A percentile compares a stretch with the other conserved stretches of the same genome.
phyloP scores from a whole-genome alignment of 2,329 filamentous ascomycete species.

The Alternaria solani region DNA sequence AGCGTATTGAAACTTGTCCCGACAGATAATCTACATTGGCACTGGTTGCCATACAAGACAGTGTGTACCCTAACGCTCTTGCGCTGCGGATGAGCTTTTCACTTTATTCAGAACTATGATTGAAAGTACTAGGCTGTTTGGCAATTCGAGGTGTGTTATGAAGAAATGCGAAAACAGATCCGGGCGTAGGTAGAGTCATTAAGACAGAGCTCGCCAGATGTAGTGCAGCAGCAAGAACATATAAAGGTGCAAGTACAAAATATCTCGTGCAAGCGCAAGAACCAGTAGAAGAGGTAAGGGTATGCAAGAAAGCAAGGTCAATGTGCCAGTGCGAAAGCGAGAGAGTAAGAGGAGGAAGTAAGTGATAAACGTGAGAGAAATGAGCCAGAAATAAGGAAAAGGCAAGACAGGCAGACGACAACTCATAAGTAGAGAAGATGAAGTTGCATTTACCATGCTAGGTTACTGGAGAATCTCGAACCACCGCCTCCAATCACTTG shows the following conservation, averaged over 20 bases:
- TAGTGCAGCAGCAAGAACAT: too few species aligned
- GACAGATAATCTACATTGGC: not conserved
- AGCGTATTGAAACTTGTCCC: not conserved
- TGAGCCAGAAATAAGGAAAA: too few species aligned
- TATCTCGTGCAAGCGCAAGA: too few species aligned
- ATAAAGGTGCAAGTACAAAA: too few species aligned
- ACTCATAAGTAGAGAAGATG: not conserved
- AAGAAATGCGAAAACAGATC: not conserved
- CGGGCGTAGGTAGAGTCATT: not conserved
- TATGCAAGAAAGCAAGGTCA: too few species aligned
- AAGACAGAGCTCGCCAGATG: not conserved
- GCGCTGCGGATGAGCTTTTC: not conserved
- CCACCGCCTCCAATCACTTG: not conserved
- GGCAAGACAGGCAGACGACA: not conserved
- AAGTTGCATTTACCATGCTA: not conserved
- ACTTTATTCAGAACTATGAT: not conserved
- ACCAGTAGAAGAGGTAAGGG: too few species aligned
- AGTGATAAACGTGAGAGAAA: too few species aligned
- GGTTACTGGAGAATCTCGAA: not conserved
- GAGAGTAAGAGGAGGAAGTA: too few species aligned
- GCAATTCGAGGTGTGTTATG: not conserved
- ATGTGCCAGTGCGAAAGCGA: too few species aligned
- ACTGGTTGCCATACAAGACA: not conserved
- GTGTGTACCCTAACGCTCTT: not conserved
- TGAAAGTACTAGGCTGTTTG: not conserved